Evolutionary conservation across 371 early-diverging fungal species (phyloP), one percentile per base, ranked within the genome.

Genomic region (Mucor racemosus): DNA sequence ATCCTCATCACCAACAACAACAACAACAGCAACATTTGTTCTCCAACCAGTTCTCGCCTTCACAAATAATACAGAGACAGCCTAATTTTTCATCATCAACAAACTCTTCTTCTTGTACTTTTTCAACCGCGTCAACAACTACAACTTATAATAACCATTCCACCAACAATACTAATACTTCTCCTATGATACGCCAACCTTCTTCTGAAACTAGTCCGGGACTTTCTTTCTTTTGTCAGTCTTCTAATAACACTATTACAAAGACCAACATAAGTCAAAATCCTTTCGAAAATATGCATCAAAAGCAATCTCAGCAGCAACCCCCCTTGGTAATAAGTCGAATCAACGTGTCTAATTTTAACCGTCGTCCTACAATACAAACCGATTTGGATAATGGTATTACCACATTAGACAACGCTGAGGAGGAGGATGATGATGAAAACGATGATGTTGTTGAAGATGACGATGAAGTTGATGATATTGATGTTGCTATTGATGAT

Each of bases 171-270:
- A 26, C 26, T 26, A 35, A 33, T 26, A 41, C 33, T n/a, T 56
- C 70, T 34, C 62, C 71, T 61, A 70, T 70, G 66, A 70, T 70
- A 62, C 71, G 71, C 19, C 71, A 70, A 33, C 59, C 67, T 50
- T 68, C 68, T 57, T 35, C 40, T 26, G 66, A 73, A 59, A 57
- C 36, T 46, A 58, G 62, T 48, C 73, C 73, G 39, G 73, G 73
- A 26, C 65, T 73, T 58, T 73, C 73, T 13, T 73, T 73, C 55
- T 73, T 73, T 73, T 73, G 73, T 54, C 68, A 68, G 35, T 19
- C 62, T 31, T 44, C 33, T 34, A 62, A 46, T 7, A 56, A 38
- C 33, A 65, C 35, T 53, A 31, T 56, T 15, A 8, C 36, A 33
- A 56, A 56, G 61, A 41, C 21, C 42, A 68, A 17, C 48, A 60